These are phyloP conservation scores for Luffa aegyptiaca DNA, from an alignment of 306 rosid genomes.

Conservation along the genomic window DNA sequence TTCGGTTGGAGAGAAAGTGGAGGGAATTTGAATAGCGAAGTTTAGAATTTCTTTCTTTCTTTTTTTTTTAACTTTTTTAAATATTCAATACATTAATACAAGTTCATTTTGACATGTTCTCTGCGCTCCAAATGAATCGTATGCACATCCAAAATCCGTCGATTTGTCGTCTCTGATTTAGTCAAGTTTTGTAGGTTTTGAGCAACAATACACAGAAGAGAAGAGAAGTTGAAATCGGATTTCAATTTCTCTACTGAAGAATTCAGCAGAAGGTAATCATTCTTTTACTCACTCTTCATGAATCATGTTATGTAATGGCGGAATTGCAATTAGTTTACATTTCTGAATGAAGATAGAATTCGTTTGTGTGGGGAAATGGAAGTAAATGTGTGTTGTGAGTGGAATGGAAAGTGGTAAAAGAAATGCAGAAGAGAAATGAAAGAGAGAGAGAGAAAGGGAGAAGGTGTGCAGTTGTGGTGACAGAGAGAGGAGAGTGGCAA, in stretches of 20 bases:
- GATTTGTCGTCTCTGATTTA: not conserved
- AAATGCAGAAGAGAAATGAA: not conserved
- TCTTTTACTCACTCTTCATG: not conserved
- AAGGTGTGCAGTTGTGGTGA: not conserved
- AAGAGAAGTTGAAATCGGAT: not conserved
- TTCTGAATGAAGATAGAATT: not conserved
- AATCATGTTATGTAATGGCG: not conserved
- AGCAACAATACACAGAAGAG: not conserved
- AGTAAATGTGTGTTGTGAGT: not conserved
- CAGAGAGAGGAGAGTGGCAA: no score
- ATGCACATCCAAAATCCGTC: not conserved
- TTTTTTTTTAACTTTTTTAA: not conserved
- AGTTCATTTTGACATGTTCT: not conserved
- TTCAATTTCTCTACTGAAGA: not conserved
- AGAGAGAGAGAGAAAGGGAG: not conserved
- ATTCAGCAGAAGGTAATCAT: not conserved
- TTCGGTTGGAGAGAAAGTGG: constrained; percentile 32
- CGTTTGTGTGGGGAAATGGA: not conserved
- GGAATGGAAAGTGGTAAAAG: not conserved
- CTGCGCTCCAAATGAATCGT: not conserved
- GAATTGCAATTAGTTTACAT: not conserved
- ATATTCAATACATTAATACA: not conserved
- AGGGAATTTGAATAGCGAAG: constrained; percentile 15
- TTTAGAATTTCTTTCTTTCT: constrained; percentile 9
- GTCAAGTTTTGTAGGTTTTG: not conserved